phyloP scores from a whole-genome alignment of 2,329 filamentous ascomycete genomes.

The Apiospora phragmitis region DNA sequence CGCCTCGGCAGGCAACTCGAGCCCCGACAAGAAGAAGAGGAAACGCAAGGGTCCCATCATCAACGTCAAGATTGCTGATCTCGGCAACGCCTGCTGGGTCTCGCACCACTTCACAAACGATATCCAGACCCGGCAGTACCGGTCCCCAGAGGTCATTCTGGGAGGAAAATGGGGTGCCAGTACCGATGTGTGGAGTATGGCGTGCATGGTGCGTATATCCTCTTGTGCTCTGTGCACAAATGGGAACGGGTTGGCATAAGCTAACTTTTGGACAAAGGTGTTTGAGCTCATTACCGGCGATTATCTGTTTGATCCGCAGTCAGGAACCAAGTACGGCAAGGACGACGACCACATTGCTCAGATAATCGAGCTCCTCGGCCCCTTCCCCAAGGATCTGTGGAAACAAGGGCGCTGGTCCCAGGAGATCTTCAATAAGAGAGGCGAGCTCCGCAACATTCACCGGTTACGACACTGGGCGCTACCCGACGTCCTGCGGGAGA shows the following conservation, averaged over 20 bases:
- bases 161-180: constrained; percentile 99
- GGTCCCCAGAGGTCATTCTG: constrained; percentile 94
- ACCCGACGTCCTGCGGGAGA: constrained; percentile 88
- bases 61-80: constrained; percentile 97
- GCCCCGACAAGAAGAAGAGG: constrained; percentile 66
- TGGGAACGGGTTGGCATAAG: neutral
- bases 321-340: constrained; percentile 98
- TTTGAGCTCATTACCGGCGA: constrained; percentile 98
- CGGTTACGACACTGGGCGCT: constrained; percentile 94
- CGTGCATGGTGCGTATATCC: constrained; percentile 76
- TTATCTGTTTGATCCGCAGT: constrained; percentile 97
- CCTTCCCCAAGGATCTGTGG: constrained; percentile 90
- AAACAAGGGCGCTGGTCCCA: constrained; percentile 95
- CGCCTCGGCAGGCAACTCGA: constrained; percentile 35
- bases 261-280: constrained; percentile 55
- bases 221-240: neutral
- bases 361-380: constrained; percentile 93
- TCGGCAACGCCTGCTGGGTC: constrained; percentile 98
- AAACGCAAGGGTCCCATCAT: constrained; percentile 66
- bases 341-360: constrained; percentile 99
- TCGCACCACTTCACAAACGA: constrained; percentile 99
- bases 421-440: constrained; percentile 98
- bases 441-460: constrained; percentile 96
- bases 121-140: constrained; percentile 96
- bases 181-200: constrained; percentile 99